These are phyloP conservation scores for Phytophthora crassamura DNA, from an alignment of 352 stramenopile species.

Conservation along the genomic window DNA sequence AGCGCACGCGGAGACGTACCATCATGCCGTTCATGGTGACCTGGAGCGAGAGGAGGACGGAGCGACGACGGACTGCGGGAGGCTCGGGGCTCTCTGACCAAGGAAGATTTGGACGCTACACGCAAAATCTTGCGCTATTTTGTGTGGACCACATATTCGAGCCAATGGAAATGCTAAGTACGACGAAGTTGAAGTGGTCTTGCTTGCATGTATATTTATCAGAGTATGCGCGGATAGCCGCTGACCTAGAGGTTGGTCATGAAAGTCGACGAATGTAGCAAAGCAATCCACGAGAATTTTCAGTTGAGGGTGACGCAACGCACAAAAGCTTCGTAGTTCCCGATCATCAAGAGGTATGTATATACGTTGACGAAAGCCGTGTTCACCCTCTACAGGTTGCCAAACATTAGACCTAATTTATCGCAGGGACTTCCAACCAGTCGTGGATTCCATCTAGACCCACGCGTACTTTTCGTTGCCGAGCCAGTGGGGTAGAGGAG, in stretches of 20 bases:
- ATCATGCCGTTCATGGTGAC: slow-evolving; percentile 50
- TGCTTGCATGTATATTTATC: too few species aligned
- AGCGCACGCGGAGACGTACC: slow-evolving; percentile 33
- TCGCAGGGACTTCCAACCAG: background rate
- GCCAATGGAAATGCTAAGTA: background rate
- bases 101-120: slow-evolving; percentile 41
- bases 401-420: too few species aligned
- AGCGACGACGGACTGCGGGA: too few species aligned
- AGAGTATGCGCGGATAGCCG: too few species aligned
- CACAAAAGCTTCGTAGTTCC: too few species aligned
- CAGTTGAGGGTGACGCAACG: too few species aligned
- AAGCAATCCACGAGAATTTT: too few species aligned
- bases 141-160: slow-evolving; percentile 2
- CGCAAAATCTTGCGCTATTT: slow-evolving; percentile 24
- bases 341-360: too few species aligned
- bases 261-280: too few species aligned
- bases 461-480: slow-evolving; percentile 67
- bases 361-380: too few species aligned
- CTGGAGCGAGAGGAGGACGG: slow-evolving; percentile 5
- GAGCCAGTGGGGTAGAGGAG: slow-evolving; percentile 41
- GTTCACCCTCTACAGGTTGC: too few species aligned
- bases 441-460: slow-evolving; percentile 32
- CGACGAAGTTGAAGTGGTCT: slow-evolving; percentile 2
- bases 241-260: too few species aligned
- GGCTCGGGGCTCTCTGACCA: slow-evolving; percentile 22